Evolutionary conservation across 2,329 filamentous ascomycete species (phyloP).

Genomic region (Didymella exigua): DNA sequence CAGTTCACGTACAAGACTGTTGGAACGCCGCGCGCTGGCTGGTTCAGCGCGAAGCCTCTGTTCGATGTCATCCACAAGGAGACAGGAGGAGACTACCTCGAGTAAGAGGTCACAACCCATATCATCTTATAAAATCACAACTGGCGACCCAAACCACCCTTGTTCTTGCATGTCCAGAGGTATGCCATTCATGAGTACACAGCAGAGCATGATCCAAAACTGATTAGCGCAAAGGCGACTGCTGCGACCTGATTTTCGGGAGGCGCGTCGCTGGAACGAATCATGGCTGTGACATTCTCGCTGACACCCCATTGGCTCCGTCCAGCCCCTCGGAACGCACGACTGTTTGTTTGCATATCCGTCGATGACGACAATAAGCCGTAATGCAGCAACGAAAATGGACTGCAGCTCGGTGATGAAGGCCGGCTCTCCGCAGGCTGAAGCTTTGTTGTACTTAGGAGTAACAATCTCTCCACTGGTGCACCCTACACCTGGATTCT

Average conservation of each 20-base stretch:
- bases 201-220: background rate
- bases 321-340: constrained; percentile 3
- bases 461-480: background rate
- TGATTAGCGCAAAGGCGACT: background rate
- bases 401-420: background rate
- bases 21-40: constrained; percentile 64
- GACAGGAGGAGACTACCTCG: constrained; percentile 61
- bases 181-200: background rate
- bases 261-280: constrained; percentile 8
- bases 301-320: constrained; percentile 1
- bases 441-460: background rate
- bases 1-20: constrained; percentile 69
- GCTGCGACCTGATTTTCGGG: background rate
- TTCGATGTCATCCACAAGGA: constrained; percentile 73
- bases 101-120: constrained; percentile 34
- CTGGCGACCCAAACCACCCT: background rate
- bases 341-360: constrained; percentile 6
- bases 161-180: too few species aligned
- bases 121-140: background rate
- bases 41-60: constrained; percentile 72
- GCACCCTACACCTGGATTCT: background rate
- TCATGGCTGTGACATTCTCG: background rate
- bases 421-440: constrained; percentile 16
- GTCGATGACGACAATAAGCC: constrained; percentile 18
- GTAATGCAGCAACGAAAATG: constrained; percentile 5